A percentile compares a stretch with the other conserved stretches of the same genome.
These are phyloP conservation scores for Gynostemma pentaphyllum DNA, from an alignment of 306 rosid species.

Conservation along the genomic window DNA sequence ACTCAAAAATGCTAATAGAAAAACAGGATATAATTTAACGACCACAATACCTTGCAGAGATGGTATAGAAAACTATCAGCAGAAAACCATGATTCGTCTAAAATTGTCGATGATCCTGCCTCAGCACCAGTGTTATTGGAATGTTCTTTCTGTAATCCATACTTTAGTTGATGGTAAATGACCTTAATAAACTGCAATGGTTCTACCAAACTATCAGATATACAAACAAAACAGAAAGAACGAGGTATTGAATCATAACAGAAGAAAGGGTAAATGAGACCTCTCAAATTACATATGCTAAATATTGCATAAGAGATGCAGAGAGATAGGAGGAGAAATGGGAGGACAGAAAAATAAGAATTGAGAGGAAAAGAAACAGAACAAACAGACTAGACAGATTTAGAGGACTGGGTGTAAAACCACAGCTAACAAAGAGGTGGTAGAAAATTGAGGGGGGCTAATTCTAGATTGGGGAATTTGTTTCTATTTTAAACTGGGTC, in stretches of 20 bases:
- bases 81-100: constrained; percentile 74
- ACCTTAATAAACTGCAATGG: constrained; percentile 53
- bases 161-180: constrained; percentile 66
- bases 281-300: neutral
- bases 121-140: constrained; percentile 10
- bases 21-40: neutral
- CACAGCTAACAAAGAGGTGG: too few species aligned
- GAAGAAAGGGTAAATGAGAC: neutral
- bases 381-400: too few species aligned
- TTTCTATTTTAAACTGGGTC: too few species aligned
- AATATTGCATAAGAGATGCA: too few species aligned
- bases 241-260: neutral
- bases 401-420: too few species aligned
- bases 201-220: constrained; percentile 16
- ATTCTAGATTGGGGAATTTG: too few species aligned
- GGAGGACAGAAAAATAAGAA: too few species aligned
- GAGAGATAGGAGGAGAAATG: too few species aligned
- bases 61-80: constrained; percentile 53
- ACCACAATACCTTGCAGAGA: constrained; percentile 55
- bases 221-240: neutral
- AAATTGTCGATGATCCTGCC: constrained; percentile 25
- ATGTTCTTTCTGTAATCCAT: constrained; percentile 49
- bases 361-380: too few species aligned
- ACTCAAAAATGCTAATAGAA: neutral
- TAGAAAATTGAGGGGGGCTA: too few species aligned